Evolutionary conservation across 768 basidiomycete genomes (phyloP).

Genomic region (Mycena capillaripes): DNA sequence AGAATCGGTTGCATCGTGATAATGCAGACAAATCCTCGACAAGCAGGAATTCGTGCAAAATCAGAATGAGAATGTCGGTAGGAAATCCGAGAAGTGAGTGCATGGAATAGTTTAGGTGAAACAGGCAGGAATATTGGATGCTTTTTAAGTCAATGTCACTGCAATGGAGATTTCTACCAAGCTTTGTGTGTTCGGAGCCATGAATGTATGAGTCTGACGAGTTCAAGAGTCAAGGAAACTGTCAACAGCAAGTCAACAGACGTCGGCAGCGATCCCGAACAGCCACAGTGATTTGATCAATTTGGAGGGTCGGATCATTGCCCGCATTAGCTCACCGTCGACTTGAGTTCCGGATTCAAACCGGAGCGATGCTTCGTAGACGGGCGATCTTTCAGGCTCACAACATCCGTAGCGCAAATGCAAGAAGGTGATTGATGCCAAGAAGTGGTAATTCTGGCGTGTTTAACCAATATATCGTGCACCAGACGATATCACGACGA

Average conservation of each 20-base stretch:
- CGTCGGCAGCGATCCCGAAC: too few species aligned
- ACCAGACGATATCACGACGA: slow-evolving; percentile 77
- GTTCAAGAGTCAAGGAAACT: not conserved
- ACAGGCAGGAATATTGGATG: not conserved
- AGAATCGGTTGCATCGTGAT: slow-evolving; percentile 53
- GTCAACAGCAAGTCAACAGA: too few species aligned
- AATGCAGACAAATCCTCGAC: slow-evolving; percentile 58
- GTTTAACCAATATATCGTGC: too few species aligned
- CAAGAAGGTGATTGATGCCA: too few species aligned
- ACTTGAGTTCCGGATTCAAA: not conserved
- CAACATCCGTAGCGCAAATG: too few species aligned
- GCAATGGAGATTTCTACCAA: not conserved
- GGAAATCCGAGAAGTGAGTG: slow-evolving; percentile 51
- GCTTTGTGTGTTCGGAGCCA: not conserved
- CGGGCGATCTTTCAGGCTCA: too few species aligned
- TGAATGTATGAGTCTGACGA: not conserved
- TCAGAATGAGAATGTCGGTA: slow-evolving; percentile 67
- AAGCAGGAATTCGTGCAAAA: slow-evolving; percentile 61
- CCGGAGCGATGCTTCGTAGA: not conserved
- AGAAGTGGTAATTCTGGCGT: too few species aligned
- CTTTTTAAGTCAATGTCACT: not conserved
- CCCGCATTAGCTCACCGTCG: not conserved
- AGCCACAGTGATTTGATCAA: not conserved
- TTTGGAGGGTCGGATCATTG: not conserved
- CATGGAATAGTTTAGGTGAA: not conserved